Conservation (phyloP, 2,329 filamentous ascomycete species). For the Tolypocladium cylindrosporum region DNA sequence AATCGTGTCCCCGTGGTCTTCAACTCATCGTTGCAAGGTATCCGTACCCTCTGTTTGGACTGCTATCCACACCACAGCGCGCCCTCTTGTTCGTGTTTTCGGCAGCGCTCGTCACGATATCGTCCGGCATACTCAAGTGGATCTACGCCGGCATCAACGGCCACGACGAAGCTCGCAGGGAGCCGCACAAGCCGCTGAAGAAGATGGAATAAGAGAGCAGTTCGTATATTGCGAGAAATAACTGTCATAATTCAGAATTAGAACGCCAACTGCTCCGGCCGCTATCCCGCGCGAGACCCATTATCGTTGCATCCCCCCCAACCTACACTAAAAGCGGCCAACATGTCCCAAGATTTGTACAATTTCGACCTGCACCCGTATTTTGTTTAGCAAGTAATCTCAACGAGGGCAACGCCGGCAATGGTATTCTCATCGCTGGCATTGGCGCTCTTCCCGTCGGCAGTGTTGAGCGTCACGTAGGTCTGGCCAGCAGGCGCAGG, state of each 20-base stretch:
- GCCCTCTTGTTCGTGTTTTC: conserved; percentile 59
- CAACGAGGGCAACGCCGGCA: conserved; percentile 22
- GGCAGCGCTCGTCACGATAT: conserved; percentile 61
- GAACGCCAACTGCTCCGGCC: neutral
- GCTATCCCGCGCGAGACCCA: neutral
- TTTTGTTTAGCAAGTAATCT: conserved; percentile 8
- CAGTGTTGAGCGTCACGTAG: conserved; percentile 23
- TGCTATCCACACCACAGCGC: conserved; percentile 56
- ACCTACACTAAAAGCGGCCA: neutral
- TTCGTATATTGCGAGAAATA: neutral
- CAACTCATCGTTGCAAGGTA: conserved; percentile 42
- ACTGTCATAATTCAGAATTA: neutral
- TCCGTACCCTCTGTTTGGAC: conserved; percentile 74
- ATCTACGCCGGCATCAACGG: conserved; percentile 60
- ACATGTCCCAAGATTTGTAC: neutral
- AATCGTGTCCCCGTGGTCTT: neutral
- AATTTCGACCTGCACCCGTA: no score
- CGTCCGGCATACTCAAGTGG: conserved; percentile 59
- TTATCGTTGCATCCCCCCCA: neutral
- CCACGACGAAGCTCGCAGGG: conserved; percentile 23
- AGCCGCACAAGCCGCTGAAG: conserved; percentile 19
- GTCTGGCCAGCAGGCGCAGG: conserved; percentile 17
- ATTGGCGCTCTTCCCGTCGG: conserved; percentile 15
- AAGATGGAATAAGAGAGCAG: conserved; percentile 15
- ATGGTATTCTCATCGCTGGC: conserved; percentile 22